A percentile compares a stretch with the other conserved stretches of the same genome.
Evolutionary conservation across 176 grass and related monocot species (phyloP).

Genomic region (Elaeis guineensis): DNA sequence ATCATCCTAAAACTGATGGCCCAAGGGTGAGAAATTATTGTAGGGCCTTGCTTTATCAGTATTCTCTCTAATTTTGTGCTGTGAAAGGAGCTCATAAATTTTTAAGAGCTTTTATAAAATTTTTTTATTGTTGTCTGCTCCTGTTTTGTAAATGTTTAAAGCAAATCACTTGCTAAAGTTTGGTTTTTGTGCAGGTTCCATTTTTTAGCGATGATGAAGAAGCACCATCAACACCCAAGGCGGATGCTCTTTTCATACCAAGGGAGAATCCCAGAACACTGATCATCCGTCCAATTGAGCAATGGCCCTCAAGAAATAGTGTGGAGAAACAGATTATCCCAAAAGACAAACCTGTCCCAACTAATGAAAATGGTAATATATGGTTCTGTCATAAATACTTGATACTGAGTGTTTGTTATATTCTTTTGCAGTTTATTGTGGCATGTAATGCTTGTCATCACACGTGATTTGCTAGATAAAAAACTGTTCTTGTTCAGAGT

Average conservation of each 20-base stretch:
- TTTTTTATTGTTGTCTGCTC: no score
- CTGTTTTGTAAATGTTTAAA: no score
- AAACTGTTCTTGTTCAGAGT: no score
- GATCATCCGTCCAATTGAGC: conserved; percentile 77
- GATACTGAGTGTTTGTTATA: no score
- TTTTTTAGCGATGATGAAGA: conserved; percentile 80
- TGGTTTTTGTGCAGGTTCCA: conserved; percentile 41
- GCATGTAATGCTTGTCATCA: no score
- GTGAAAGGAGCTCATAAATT: no score
- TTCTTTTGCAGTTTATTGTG: no score
- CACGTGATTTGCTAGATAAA: no score
- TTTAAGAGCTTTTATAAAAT: no score
- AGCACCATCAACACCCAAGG: conserved; percentile 68
- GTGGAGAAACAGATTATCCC: conserved; percentile 20
- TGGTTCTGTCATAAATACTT: no score
- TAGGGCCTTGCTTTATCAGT: no score
- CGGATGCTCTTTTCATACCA: conserved; percentile 78
- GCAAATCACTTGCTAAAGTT: neutral
- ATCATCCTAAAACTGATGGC: conserved; percentile 54
- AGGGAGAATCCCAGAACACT: conserved; percentile 93
- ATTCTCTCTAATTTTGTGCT: no score
- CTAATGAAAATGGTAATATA: conserved; percentile 43
- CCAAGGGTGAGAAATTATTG: conserved; percentile 39
- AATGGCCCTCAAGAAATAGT: conserved; percentile 43
- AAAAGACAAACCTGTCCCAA: conserved; percentile 30